Conservation (phyloP, 139 green algal species). For the Chlamydomonas sp. region DNA sequence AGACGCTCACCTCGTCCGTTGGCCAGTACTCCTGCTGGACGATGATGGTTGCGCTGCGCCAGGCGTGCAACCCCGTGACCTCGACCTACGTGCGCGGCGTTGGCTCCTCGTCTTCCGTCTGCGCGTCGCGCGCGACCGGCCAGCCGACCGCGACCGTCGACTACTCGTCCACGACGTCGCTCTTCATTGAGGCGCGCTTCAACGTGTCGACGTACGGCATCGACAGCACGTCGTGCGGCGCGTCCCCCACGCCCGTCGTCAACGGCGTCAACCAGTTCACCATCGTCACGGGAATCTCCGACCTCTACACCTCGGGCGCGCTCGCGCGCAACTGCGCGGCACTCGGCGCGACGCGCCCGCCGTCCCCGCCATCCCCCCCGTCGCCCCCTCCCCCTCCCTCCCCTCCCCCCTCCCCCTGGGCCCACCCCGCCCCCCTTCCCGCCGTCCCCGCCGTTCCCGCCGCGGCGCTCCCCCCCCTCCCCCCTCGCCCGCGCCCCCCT, state of each 20-base stretch:
- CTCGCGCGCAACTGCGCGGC: not conserved
- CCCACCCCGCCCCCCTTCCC: not conserved
- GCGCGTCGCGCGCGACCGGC: too few relatives aligned
- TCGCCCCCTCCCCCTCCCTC: not conserved
- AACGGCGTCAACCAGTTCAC: too few relatives aligned
- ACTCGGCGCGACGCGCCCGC: not conserved
- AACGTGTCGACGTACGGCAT: too few relatives aligned
- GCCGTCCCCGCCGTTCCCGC: not conserved
- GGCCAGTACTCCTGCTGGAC: not conserved
- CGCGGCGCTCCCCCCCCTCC: not conserved
- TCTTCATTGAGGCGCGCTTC: too few relatives aligned
- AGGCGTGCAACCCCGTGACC: not conserved
- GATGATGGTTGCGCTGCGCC: not conserved
- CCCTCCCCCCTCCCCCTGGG: not conserved
- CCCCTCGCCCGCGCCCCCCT: not conserved
- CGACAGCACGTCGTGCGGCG: too few relatives aligned
- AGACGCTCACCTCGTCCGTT: not conserved
- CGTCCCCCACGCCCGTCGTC: too few relatives aligned
- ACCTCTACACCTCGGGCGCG: not conserved
- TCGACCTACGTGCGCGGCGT: too few relatives aligned
- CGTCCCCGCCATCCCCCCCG: not conserved
- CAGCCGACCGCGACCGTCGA: too few relatives aligned
- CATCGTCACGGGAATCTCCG: not conserved
- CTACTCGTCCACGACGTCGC: too few relatives aligned
- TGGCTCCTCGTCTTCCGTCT: too few relatives aligned